Conservation (phyloP, 768 basidiomycete species). For the Pisolithus albus region DNA sequence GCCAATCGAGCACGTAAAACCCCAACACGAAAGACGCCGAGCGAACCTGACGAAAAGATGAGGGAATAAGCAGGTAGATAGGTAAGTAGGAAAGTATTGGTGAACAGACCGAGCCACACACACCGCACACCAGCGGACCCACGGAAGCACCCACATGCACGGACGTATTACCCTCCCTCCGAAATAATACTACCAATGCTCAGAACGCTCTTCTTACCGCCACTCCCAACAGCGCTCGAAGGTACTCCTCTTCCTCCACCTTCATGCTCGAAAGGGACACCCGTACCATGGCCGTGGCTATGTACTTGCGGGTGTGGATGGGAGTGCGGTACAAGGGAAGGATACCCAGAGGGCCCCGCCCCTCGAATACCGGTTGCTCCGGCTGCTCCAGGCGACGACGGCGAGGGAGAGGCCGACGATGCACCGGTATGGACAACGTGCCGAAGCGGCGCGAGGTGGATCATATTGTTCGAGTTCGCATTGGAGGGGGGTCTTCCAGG, state of each 20-base stretch:
- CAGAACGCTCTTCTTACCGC: slow-evolving; percentile 56
- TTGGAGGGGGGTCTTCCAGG: too few species aligned
- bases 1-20: too few species aligned
- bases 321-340: slow-evolving; percentile 24
- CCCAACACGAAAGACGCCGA: too few species aligned
- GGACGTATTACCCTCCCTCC: slow-evolving; percentile 25
- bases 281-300: slow-evolving; percentile 1
- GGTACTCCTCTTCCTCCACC: slow-evolving; percentile 4
- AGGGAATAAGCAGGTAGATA: too few species aligned
- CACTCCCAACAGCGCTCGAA: not conserved
- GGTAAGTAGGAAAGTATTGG: too few species aligned
- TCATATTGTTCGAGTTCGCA: slow-evolving; percentile 20
- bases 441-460: slow-evolving; percentile 30
- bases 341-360: slow-evolving; percentile 9
- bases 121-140: not conserved
- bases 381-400: slow-evolving; percentile 17
- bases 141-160: not conserved
- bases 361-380: not conserved
- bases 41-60: too few species aligned
- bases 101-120: not conserved
- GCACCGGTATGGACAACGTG: slow-evolving; percentile 9
- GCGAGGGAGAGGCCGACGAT: slow-evolving; percentile 20
- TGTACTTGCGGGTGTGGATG: slow-evolving; percentile 23
- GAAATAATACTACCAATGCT: slow-evolving; percentile 70
- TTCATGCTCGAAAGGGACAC: too few species aligned